phyloP scores from a whole-genome alignment of 176 grass and related monocot species.

The Elymus sibiricus region DNA sequence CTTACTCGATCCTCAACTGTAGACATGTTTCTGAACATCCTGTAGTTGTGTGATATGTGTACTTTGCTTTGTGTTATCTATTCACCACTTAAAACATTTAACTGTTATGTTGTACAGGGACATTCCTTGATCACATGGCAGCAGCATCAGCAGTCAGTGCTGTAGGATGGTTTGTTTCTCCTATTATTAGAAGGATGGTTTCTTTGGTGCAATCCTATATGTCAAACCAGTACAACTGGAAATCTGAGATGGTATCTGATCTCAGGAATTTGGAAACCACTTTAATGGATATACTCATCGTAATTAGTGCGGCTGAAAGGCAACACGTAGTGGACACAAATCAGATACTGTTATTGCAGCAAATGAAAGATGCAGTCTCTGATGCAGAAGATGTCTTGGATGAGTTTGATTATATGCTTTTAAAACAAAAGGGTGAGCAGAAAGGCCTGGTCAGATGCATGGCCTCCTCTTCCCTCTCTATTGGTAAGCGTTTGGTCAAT shows the following conservation, averaged over 20 bases:
- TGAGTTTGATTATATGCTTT: constrained; percentile 37
- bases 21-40: not conserved
- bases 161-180: constrained; percentile 47
- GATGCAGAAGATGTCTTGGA: constrained; percentile 53
- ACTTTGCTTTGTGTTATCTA: too few relatives aligned
- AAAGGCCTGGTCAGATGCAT: not conserved
- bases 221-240: constrained; percentile 14
- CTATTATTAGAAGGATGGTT: constrained; percentile 36
- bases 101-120: not conserved
- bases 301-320: constrained; percentile 23
- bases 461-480: not conserved
- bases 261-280: constrained; percentile 28
- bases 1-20: not conserved
- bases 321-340: not conserved
- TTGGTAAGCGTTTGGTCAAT: constrained; percentile 9
- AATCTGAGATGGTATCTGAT: constrained; percentile 24
- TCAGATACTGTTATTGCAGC: constrained; percentile 6
- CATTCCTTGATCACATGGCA: constrained; percentile 21
- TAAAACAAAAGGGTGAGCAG: constrained; percentile 5
- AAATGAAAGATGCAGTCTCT: constrained; percentile 40
- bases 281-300: constrained; percentile 26
- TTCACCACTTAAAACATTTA: not conserved
- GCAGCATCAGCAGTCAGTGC: not conserved
- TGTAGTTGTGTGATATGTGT: not conserved
- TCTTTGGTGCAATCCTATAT: constrained; percentile 25